A percentile compares a stretch with the other conserved stretches of the same genome.
Evolutionary conservation across 768 basidiomycete genomes (phyloP).

Genomic region (Russula compacta): DNA sequence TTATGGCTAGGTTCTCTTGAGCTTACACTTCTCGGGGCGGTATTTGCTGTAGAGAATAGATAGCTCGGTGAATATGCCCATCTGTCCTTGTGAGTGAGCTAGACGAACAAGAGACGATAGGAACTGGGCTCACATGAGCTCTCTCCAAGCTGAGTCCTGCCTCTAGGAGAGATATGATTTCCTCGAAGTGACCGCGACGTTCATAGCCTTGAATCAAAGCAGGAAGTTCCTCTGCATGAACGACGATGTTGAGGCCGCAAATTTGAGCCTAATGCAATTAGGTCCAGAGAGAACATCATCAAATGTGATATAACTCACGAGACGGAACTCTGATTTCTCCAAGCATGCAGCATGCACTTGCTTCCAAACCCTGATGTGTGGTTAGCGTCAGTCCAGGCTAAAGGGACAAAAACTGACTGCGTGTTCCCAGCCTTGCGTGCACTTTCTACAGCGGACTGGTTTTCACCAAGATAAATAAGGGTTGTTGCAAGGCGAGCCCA

Average conservation of each 20-base stretch:
- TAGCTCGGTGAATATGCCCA: slow-evolving; percentile 98
- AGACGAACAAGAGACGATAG: background rate
- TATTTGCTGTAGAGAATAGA: slow-evolving; percentile 92
- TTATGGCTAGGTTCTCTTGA: background rate
- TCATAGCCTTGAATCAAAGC: slow-evolving; percentile 79
- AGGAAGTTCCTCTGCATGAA: slow-evolving; percentile 83
- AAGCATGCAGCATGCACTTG: slow-evolving; percentile 98
- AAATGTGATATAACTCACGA: slow-evolving; percentile 36
- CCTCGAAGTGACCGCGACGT: slow-evolving; percentile 86
- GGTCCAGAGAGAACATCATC: slow-evolving; percentile 6
- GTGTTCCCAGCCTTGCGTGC: slow-evolving; percentile 99
- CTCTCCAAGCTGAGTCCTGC: slow-evolving; percentile 94
- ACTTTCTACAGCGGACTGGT: slow-evolving; percentile 96
- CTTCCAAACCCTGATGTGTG: slow-evolving; percentile 81
- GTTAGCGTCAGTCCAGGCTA: slow-evolving; percentile 11
- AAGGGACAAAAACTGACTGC: slow-evolving; percentile 42
- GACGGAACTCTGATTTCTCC: slow-evolving; percentile 92
- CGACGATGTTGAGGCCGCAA: slow-evolving; percentile 95
- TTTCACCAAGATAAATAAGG: slow-evolving; percentile 95
- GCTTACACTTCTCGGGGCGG: slow-evolving; percentile 81
- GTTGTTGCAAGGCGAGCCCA: slow-evolving; percentile 98
- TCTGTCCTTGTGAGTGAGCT: slow-evolving; percentile 31
- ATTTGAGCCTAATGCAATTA: slow-evolving; percentile 68
- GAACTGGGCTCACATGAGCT: slow-evolving; percentile 56
- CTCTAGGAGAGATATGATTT: slow-evolving; percentile 84